These are phyloP conservation scores for Penicillium simplicissimum DNA, from an alignment of 495 filamentous ascomycete species.

Conservation along the genomic window DNA sequence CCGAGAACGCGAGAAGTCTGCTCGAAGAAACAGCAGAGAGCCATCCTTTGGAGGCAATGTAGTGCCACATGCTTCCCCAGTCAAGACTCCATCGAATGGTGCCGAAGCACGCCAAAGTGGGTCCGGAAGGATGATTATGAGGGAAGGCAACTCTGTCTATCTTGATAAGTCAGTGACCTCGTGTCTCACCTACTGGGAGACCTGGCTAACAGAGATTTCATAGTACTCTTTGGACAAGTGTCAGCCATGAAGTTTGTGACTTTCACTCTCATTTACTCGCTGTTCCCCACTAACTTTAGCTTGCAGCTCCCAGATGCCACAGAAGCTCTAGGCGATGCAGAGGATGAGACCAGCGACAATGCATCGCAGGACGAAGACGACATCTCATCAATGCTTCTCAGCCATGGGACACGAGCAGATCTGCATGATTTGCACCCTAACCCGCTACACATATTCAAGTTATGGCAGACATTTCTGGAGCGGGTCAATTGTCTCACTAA, in stretches of 20 bases:
- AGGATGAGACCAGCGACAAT: conserved; percentile 23
- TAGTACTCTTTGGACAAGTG: conserved; percentile 52
- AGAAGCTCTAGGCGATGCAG: conserved; percentile 37
- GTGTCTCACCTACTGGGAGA: not conserved
- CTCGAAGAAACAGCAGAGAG: conserved; percentile 1
- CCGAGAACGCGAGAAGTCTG: conserved; percentile 23
- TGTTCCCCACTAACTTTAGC: not conserved
- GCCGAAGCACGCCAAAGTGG: conserved; percentile 8
- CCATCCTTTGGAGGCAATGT: not conserved
- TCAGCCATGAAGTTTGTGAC: conserved; percentile 49
- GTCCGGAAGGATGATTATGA: conserved; percentile 37
- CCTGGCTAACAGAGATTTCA: not conserved
- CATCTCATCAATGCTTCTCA: conserved; percentile 27
- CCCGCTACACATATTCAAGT: conserved; percentile 65
- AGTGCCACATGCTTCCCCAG: not conserved
- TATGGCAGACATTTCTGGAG: conserved; percentile 70
- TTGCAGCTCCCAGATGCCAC: conserved; percentile 49
- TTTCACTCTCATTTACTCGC: not conserved
- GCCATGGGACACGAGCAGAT: conserved; percentile 10
- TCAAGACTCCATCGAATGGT: not conserved
- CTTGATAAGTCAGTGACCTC: conserved; percentile 44
- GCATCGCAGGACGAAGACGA: conserved; percentile 23
- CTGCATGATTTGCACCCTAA: conserved; percentile 57
- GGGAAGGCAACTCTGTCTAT: conserved; percentile 47
- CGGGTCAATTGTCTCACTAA: conserved; percentile 70